phyloP scores from a whole-genome alignment of 1,139 yeast species.

The Wickerhamiella infanticola region DNA sequence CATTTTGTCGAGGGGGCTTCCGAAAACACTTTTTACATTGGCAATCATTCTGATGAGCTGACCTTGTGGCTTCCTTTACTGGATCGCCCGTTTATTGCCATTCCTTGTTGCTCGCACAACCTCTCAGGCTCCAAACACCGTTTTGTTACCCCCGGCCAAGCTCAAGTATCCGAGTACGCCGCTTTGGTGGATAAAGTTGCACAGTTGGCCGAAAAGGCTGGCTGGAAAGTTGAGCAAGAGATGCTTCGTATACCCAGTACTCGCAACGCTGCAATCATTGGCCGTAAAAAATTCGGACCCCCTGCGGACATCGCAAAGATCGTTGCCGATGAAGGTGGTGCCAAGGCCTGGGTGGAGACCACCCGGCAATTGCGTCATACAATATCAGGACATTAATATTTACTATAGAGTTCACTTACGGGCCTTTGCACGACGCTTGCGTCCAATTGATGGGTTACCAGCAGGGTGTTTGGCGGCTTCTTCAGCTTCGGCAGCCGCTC shows the following conservation, averaged over 20 bases:
- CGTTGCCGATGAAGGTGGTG: constrained; percentile 66
- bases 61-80: constrained; percentile 91
- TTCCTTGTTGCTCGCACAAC: constrained; percentile 91
- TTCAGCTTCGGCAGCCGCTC: constrained; percentile 27
- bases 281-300: constrained; percentile 28
- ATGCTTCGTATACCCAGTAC: constrained; percentile 91
- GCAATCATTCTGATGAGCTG: constrained; percentile 89
- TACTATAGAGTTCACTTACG: background rate
- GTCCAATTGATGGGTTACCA: constrained; percentile 49
- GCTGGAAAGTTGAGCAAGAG: constrained; percentile 78
- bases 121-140: constrained; percentile 62
- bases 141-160: constrained; percentile 36
- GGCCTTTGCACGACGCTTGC: constrained; percentile 34
- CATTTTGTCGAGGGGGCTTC: background rate
- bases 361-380: constrained; percentile 14
- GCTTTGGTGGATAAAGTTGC: constrained; percentile 77
- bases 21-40: constrained; percentile 52
- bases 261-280: constrained; percentile 79
- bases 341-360: constrained; percentile 74
- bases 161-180: constrained; percentile 52
- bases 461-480: constrained; percentile 33
- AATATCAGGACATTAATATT: background rate
- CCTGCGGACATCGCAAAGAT: constrained; percentile 28
- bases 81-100: constrained; percentile 75
- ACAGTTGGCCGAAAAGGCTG: constrained; percentile 46